These are phyloP conservation scores for Parietaria judaica DNA, from an alignment of 306 rosid genomes.

Conservation along the genomic window DNA sequence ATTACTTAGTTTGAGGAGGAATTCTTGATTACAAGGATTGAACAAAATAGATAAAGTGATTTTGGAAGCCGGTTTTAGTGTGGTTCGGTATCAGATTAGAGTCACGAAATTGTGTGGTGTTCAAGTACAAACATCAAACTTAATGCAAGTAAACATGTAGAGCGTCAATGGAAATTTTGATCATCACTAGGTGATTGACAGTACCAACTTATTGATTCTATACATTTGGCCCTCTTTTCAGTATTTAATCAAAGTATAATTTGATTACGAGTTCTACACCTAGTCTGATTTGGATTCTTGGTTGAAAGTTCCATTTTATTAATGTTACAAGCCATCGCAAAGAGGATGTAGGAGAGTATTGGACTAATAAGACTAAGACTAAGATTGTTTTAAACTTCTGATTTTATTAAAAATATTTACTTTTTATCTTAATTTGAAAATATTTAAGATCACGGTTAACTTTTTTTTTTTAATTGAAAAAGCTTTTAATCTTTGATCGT, in stretches of 20 bases:
- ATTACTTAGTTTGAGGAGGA: not conserved
- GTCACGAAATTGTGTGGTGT: not conserved
- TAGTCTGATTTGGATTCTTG: too few species aligned
- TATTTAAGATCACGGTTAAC: too few species aligned
- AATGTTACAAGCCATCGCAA: too few species aligned
- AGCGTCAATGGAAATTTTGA: not conserved
- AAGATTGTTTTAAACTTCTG: too few species aligned
- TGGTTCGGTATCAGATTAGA: not conserved
- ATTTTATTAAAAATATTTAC: not conserved
- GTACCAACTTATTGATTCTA: too few species aligned
- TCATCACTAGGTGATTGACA: not conserved
- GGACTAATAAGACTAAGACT: too few species aligned
- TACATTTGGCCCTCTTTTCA: too few species aligned
- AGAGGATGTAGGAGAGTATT: too few species aligned
- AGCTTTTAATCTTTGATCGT: not conserved
- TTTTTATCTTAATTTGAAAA: too few species aligned
- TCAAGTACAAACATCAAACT: not conserved
- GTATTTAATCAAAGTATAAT: too few species aligned
- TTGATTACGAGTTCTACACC: too few species aligned
- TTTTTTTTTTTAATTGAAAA: not conserved
- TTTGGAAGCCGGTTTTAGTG: not conserved
- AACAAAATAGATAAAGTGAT: not conserved
- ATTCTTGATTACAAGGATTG: constrained; percentile 1
- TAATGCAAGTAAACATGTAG: not conserved
- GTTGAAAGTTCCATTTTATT: too few species aligned